Percentiles rank a stretch among this genome's conserved stretches.
Evolutionary conservation across 352 stramenopile genomes (phyloP).

Genomic region (Aphanomyces euteiches): DNA sequence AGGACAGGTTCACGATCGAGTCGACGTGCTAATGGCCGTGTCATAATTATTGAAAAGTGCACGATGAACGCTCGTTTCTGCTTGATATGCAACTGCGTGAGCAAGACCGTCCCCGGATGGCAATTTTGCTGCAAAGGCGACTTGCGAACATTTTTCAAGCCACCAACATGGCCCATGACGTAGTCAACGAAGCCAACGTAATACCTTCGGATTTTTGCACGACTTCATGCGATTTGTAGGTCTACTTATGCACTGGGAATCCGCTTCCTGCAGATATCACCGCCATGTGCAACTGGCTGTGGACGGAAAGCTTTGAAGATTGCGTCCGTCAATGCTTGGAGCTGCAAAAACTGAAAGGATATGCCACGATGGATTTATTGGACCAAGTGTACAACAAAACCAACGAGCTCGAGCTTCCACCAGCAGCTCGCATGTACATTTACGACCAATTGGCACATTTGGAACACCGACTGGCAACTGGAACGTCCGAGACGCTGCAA

Average conservation of each 20-base stretch:
- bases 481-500: conserved; percentile 84
- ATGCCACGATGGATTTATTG: conserved; percentile 83
- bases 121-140: conserved; percentile 94
- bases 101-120: conserved; percentile 97
- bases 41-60: conserved; percentile 96
- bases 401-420: conserved; percentile 81
- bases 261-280: conserved; percentile 83
- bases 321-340: conserved; percentile 68
- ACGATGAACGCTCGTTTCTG: conserved; percentile 97
- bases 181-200: conserved; percentile 76
- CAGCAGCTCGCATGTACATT: conserved; percentile 76
- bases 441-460: conserved; percentile 88
- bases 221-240: background rate
- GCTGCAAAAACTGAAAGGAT: conserved; percentile 83
- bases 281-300: conserved; percentile 75
- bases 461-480: conserved; percentile 83
- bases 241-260: conserved; percentile 90
- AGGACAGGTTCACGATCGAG: no score
- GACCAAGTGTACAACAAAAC: conserved; percentile 80
- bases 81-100: conserved; percentile 99
- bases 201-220: background rate
- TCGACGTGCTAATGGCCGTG: background rate
- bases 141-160: conserved; percentile 95
- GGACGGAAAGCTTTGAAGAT: conserved; percentile 74
- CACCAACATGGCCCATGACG: conserved; percentile 88